phyloP scores from a whole-genome alignment of 1,284 basidiomycete genomes.

The Cryptococcus neoformans region DNA sequence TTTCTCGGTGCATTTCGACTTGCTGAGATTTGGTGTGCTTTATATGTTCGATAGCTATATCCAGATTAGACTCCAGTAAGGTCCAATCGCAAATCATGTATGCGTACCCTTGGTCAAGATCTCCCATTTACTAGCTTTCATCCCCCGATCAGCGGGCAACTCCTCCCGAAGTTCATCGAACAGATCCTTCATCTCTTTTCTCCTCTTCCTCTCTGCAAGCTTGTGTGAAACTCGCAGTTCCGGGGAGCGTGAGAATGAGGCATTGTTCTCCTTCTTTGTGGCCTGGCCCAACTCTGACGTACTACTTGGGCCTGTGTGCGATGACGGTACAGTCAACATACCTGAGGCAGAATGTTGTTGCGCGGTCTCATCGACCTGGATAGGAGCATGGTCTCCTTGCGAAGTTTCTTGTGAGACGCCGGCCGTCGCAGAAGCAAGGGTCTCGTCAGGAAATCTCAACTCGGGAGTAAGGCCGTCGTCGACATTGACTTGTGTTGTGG shows the following conservation, averaged over 20 bases:
- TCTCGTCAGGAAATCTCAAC: constrained; percentile 32
- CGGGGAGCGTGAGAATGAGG: constrained; percentile 89
- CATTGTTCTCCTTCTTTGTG: constrained; percentile 49
- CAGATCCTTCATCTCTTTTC: constrained; percentile 96
- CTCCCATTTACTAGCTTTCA: constrained; percentile 97
- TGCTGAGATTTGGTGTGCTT: constrained; percentile 68
- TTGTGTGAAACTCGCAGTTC: constrained; percentile 92
- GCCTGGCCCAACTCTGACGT: background rate
- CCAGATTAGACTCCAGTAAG: background rate
- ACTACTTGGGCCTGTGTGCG: background rate
- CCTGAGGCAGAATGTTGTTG: background rate
- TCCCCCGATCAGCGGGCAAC: constrained; percentile 81
- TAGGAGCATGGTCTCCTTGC: background rate
- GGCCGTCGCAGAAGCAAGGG: constrained; percentile 26
- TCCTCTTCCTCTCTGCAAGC: constrained; percentile 85
- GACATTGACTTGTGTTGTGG: background rate
- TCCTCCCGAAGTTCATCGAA: constrained; percentile 92
- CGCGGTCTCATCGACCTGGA: constrained; percentile 6
- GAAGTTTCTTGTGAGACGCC: background rate
- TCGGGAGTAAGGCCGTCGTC: constrained; percentile 17
- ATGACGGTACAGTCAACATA: background rate
- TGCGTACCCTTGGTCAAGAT: constrained; percentile 82
- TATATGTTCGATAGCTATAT: constrained; percentile 74
- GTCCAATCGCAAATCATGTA: background rate
- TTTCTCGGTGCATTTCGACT: constrained; percentile 69